Percentiles rank a stretch among this genome's conserved stretches.
Evolutionary conservation across 208 protist genomes (phyloP).

Genomic region (Tritrichomonas foetus): DNA sequence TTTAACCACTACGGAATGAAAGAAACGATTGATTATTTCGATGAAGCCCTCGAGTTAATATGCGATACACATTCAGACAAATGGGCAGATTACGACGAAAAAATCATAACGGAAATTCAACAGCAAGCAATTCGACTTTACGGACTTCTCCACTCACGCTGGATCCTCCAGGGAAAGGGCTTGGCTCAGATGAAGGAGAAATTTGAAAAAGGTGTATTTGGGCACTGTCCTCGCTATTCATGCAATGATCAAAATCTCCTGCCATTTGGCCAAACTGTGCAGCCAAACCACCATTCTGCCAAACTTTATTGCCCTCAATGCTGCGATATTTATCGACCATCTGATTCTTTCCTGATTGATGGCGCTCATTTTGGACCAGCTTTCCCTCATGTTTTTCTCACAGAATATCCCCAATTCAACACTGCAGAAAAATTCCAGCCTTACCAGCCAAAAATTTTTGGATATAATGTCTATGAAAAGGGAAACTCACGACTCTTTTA

Average conservation of each 20-base stretch:
- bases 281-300: neutral
- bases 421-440: neutral
- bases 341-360: neutral
- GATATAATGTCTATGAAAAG: neutral
- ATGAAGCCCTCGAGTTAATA: neutral
- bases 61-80: neutral
- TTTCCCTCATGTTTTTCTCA: conserved; percentile 23
- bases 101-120: neutral
- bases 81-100: neutral
- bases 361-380: conserved; percentile 16
- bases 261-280: neutral
- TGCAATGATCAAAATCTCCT: neutral
- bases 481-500: too few species aligned
- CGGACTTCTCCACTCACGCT: neutral
- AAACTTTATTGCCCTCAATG: conserved; percentile 23
- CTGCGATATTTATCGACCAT: neutral
- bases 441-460: neutral
- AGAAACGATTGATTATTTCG: neutral
- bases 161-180: neutral
- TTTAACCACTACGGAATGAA: conserved; percentile 28
- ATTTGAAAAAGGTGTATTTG: neutral
- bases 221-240: neutral
- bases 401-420: neutral
- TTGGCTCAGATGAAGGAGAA: conserved; percentile 29
- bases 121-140: conserved; percentile 18